Conservation (phyloP, 208 protist species). For the Wallacemonas collosoma region DNA sequence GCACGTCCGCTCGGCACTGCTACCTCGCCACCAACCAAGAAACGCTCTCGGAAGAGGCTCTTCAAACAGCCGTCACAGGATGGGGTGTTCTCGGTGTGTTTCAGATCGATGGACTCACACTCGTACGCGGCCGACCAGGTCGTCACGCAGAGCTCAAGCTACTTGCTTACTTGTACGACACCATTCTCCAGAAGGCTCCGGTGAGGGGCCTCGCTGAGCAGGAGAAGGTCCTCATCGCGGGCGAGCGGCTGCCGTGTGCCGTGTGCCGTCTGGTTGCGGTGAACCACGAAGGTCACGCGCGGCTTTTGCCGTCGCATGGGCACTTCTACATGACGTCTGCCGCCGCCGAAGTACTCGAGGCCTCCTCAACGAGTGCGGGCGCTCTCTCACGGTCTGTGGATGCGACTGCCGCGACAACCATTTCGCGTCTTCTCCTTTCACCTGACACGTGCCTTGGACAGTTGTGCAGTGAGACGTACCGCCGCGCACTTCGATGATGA, state of each 20-base stretch:
- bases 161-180: conserved; percentile 26
- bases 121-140: conserved; percentile 35
- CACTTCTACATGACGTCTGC: conserved; percentile 46
- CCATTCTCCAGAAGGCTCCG: conserved; percentile 3
- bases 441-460: too few species aligned
- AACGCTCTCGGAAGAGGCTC: conserved; percentile 27
- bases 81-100: conserved; percentile 43
- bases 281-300: conserved; percentile 28
- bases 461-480: too few species aligned
- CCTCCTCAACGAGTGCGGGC: too few species aligned
- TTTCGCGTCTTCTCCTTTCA: too few species aligned
- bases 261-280: conserved; percentile 40
- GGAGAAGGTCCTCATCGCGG: conserved; percentile 37
- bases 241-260: conserved; percentile 48
- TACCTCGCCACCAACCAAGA: conserved; percentile 58
- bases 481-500: too few species aligned
- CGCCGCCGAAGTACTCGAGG: neutral
- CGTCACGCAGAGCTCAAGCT: conserved; percentile 54
- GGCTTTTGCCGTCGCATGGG: conserved; percentile 49
- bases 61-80: conserved; percentile 24
- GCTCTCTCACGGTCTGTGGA: too few species aligned
- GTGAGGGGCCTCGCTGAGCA: neutral
- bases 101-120: conserved; percentile 35
- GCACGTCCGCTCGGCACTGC: conserved; percentile 25
- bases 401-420: too few species aligned